Percentiles rank a stretch among this genome's conserved stretches.
Conservation (phyloP, 495 filamentous ascomycete species). For the Emericellopsis terricola region DNA sequence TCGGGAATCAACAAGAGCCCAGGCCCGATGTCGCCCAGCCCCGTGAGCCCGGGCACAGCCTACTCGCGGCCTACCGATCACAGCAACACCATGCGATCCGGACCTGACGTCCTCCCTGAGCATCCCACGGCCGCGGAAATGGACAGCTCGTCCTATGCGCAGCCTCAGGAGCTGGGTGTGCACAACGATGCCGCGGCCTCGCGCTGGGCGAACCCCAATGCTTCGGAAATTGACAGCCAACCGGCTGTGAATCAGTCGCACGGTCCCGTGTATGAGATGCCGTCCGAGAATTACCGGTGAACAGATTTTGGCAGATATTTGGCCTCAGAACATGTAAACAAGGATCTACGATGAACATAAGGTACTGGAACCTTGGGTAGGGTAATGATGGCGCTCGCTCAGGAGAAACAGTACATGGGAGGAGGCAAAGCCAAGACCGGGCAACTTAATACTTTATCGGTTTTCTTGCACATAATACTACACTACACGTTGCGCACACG, state of each 20-base stretch:
- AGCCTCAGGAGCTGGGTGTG: neutral
- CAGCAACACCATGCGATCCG: neutral
- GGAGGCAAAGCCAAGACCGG: no score
- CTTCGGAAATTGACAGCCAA: neutral
- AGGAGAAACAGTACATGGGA: no score
- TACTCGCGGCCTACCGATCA: neutral
- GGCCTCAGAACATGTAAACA: no score
- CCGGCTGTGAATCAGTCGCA: neutral
- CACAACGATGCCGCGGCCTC: constrained; percentile 1
- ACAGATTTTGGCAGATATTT: neutral
- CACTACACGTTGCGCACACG: no score
- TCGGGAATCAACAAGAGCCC: neutral
- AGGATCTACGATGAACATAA: no score
- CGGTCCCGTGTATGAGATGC: constrained; percentile 5
- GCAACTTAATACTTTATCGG: no score
- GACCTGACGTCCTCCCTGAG: neutral
- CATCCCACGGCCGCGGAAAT: neutral
- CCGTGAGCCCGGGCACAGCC: neutral
- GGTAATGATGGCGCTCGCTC: no score
- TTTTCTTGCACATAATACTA: no score
- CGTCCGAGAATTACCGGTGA: constrained; percentile 2
- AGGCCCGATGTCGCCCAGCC: neutral
- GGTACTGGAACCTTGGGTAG: no score
- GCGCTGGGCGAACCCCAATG: neutral
- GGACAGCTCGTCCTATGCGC: neutral